Percentiles rank a stretch among this genome's conserved stretches.
Evolutionary conservation across 345 rosid genomes (phyloP).

Genomic region (Eucalyptus polybractea): DNA sequence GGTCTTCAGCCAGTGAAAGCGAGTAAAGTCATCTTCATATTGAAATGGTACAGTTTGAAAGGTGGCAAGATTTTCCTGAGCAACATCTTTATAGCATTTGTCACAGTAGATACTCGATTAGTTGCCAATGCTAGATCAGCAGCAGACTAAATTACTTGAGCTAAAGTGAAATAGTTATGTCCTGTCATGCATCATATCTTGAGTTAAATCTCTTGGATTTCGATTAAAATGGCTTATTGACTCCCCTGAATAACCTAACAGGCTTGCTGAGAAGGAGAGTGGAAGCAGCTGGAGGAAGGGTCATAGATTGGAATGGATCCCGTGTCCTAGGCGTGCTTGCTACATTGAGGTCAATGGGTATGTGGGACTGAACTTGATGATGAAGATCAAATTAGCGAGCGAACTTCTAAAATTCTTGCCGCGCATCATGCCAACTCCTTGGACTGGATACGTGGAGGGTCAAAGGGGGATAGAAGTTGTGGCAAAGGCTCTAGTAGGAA

Average conservation of each 20-base stretch:
- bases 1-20: neutral
- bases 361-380: neutral
- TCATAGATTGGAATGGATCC: slow-evolving; percentile 86
- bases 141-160: neutral
- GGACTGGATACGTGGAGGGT: too few relatives aligned
- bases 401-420: too few relatives aligned
- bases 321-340: slow-evolving; percentile 94
- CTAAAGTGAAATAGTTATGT: neutral
- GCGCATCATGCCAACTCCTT: too few relatives aligned
- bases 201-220: neutral
- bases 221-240: neutral
- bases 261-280: slow-evolving; percentile 76
- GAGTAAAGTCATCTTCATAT: neutral
- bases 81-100: neutral
- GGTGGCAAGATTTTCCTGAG: neutral
- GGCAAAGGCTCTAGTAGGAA: too few relatives aligned
- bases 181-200: neutral
- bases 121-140: neutral
- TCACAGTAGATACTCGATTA: neutral
- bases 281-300: slow-evolving; percentile 86
- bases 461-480: too few relatives aligned
- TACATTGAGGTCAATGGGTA: slow-evolving; percentile 93
- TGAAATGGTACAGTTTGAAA: neutral
- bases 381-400: too few relatives aligned
- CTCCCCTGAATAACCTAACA: slow-evolving; percentile 36